Base-by-base conservation (phyloP, 2,329 filamentous ascomycete genomes). In the Seiridium cupressi region DNA sequence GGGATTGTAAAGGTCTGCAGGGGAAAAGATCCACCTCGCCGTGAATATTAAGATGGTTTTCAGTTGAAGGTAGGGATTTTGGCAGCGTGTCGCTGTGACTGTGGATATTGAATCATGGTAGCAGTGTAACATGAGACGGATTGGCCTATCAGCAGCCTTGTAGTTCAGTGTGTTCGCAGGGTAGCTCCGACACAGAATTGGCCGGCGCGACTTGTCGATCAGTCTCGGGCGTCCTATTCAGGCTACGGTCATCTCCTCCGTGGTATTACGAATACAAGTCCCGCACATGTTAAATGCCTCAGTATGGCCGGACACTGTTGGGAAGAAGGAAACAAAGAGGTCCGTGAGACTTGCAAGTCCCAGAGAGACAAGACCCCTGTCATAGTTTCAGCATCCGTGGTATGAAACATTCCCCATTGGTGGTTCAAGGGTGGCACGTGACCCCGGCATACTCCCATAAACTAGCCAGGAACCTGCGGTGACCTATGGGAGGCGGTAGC, bases 381-480 rank as follows among this genome's bases (percentile, higher is more conserved):
- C 44, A 38, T 44, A 51, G 67, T 69, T 69, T 69, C 67, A 69
- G 66, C 63, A 64, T 60, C 61, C 58, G 63, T 65, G 47, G 38
- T 58, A 63, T 69, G 67, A 69, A 69, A 68, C 67, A 54, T 49
- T 62, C 55, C 60, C 61, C 56, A 53, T 57, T 62, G 60, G 61
- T 49, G 65, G 57, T 59, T 61, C 59, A 57, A 59, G 61, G 53
- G 26, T 13, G 46, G 63, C 67, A 69, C 66, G 66, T 68, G 67
- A 67, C 56, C 59, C 35, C 5, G 5, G 5, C 11, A 31, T 10
- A 57, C 32, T 51, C 34, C 53, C 42, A 44, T 44, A 49, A 46
- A 59, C 40, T 58, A 56, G 46, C 55, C 36, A 51, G 44, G 44
- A 51, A 55, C 31, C 13, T 35, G 55, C 40, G 42, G 13, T n/a